Base-by-base conservation (phyloP, 1,284 basidiomycete species). In the Trichosporon sp. region DNA sequence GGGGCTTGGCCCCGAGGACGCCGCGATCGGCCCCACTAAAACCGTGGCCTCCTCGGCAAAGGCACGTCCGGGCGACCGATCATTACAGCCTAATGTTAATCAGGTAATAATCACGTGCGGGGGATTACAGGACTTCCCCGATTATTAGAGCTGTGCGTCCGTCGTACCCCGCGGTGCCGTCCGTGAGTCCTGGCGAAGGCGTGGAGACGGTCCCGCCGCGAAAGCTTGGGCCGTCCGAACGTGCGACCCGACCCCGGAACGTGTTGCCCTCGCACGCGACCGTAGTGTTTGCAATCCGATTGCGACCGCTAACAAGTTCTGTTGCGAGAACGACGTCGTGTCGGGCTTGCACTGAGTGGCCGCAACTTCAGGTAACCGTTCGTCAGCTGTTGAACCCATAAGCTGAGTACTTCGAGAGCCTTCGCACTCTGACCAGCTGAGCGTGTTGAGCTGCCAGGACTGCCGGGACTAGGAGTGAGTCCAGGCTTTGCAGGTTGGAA, bases 151-250 rank as follows among this genome's bases (percentile, higher is more conserved):
- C 16, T 16, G 6, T 37, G 32, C 32, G 59, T 63, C 59, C 59
- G 59, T 63, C 59, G 16, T 63, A 16, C 59, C 59, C 59, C 59
- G 59, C 59, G 59, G 59, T 63, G 59, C 31, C 7, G 12, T 32
- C 11, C 16, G 32, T 16, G 32, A n/a, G 32, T 4, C 59, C 35
- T 19, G n/a, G 31, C 14, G 31, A 14, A 63, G 16, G 59, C 32
- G 59, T 63, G 59, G 59, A 35, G 16, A 16, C 31, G 56, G 56
- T 12, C 12, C 56, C 32, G 26, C 31, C 16, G 31, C 56, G 26
- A 16, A 35, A 11, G 11, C 16, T 61, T 61, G 56, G 56, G 19
- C 51, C 51, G 51, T n/a, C 11, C 51, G 16, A 16, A 16, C 19
- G 21, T 7, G 51, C 51, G 51, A 54, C 16, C 4, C 19, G 51